Evolutionary conservation across 2,329 filamentous ascomycete species (phyloP).

Genomic region (Immersiporthe knoxdaviesiana): DNA sequence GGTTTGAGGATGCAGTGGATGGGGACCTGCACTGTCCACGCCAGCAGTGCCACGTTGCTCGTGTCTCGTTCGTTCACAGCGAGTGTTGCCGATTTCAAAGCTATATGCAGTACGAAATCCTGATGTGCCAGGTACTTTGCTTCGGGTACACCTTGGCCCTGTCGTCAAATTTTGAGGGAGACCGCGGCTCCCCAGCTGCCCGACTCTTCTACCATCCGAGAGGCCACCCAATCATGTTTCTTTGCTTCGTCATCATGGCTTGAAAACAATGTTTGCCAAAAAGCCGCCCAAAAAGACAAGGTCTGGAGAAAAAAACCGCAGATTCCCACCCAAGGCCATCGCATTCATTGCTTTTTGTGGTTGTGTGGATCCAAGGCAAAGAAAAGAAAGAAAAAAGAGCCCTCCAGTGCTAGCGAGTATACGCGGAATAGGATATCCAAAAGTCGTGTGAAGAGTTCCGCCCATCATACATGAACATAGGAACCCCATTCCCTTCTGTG

Average conservation of each 20-base stretch:
- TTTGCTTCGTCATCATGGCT: not conserved
- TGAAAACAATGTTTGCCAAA: not conserved
- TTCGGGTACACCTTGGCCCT: not conserved
- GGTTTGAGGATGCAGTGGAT: not conserved
- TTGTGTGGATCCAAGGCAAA: not conserved
- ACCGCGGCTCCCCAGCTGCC: not conserved
- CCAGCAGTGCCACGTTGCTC: constrained; percentile 6
- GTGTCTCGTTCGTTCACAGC: not conserved
- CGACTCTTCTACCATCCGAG: not conserved
- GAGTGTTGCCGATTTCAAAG: not conserved
- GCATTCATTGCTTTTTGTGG: not conserved
- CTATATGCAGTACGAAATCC: constrained; percentile 9
- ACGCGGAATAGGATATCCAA: not conserved
- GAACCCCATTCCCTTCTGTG: not conserved
- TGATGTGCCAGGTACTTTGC: not conserved
- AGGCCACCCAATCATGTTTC: not conserved
- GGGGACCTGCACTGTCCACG: not conserved
- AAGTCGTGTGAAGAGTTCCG: not conserved
- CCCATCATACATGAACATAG: not conserved
- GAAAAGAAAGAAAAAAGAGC: not conserved
- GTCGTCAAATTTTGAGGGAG: not conserved
- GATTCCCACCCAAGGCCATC: not conserved
- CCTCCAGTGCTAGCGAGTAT: not conserved
- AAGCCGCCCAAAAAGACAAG: not conserved
- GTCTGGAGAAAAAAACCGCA: not conserved